Conservation (phyloP, 2,329 filamentous ascomycete genomes). For the Leptoxyphium fumago region DNA sequence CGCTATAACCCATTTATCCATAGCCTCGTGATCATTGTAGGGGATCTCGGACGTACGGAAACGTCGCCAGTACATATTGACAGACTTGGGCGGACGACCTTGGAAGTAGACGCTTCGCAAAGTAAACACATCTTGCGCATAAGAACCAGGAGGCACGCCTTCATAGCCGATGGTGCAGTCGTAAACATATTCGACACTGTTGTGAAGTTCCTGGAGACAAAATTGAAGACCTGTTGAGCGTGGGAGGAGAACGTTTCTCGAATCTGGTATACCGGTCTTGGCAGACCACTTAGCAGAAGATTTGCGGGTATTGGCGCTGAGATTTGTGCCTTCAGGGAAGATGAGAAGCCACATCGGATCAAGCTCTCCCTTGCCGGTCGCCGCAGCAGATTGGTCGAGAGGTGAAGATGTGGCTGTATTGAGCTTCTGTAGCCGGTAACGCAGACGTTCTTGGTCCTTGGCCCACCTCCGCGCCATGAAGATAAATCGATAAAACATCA, state of each 20-base stretch:
- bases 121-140: conserved; percentile 76
- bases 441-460: conserved; percentile 60
- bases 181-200: conserved; percentile 67
- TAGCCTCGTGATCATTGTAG: conserved; percentile 53
- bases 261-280: conserved; percentile 53
- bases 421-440: conserved; percentile 57
- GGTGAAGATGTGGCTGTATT: conserved; percentile 40
- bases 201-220: conserved; percentile 60
- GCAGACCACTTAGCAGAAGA: conserved; percentile 59
- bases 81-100: conserved; percentile 77
- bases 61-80: conserved; percentile 92
- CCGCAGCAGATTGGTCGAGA: conserved; percentile 16
- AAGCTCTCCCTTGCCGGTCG: conserved; percentile 11
- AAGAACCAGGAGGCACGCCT: conserved; percentile 68
- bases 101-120: conserved; percentile 76
- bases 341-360: conserved; percentile 78
- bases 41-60: conserved; percentile 72
- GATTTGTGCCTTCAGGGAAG: conserved; percentile 72
- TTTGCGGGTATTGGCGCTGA: conserved; percentile 52
- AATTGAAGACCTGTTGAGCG: conserved; percentile 66
- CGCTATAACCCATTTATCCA: conserved; percentile 67
- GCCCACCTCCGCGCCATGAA: conserved; percentile 82
- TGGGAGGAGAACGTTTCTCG: conserved; percentile 55
- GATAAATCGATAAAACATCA: conserved; percentile 79
- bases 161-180: conserved; percentile 95